Evolutionary conservation across 2,329 filamentous ascomycete genomes (phyloP), one percentile per base, ranked within the genome.

Genomic region (Taxawa tesnikishii): DNA sequence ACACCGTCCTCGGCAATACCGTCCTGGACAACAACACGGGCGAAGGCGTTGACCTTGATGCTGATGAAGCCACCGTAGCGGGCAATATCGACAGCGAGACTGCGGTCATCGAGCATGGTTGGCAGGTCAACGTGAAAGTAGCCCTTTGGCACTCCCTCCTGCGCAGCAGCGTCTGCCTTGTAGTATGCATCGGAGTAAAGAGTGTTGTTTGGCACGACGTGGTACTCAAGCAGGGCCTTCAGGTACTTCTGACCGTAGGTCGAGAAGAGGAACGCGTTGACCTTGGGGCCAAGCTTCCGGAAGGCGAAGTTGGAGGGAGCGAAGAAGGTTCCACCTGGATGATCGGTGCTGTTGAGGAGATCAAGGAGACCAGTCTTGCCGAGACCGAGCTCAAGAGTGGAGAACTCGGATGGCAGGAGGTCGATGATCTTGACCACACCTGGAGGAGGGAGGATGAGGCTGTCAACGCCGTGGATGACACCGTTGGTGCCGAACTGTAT

Each of bases 231-330:
- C 28, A 94, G 61, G 0, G 83, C 83, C 42, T 71, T 74, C 12
- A 94, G 69, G 51, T 83, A 93, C 53, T 77, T 77, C 41, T 69
- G 63, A 2, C 87, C 87, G 32, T 67, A 70, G 16, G 71, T 63
- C 37, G 79, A 82, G 67, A 94, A 94, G 4, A 94, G 65, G 67
- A 93, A 94, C 14, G 76, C 81, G 49, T 88, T 92, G 46, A 79
- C 72, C 34, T 54, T 65, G 1, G 72, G 68, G 0, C 84, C 83
- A 1, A 94, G 75, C 42, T 72, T 72, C 45, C 68, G 51, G 62
- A 88, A 94, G n/a, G 85, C 87, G 4, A 58, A 60, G 65, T 94
- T 94, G 28, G 70, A 73, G 0, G 87, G 85, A 0, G 80, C 81
- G 47, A 94, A 92, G 38, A 90, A 51, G 3, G 85, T 94, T 24